phyloP scores from a whole-genome alignment of 345 rosid genomes.

The Lepidium didymum region DNA sequence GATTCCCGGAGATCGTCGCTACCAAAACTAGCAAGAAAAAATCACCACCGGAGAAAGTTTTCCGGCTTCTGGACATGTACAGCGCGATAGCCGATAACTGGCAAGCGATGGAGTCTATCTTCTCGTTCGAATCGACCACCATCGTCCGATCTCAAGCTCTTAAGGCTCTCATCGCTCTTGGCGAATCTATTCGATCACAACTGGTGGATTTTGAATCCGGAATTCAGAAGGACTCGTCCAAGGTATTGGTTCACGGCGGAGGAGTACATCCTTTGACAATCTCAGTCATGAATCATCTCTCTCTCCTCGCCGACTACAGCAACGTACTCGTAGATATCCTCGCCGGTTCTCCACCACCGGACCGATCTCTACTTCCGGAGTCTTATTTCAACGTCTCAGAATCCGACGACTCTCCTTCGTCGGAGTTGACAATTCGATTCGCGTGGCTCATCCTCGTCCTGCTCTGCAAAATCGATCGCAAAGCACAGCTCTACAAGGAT shows the following conservation, averaged over 20 bases:
- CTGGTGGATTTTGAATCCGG: constrained; percentile 43
- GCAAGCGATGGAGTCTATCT: constrained; percentile 58
- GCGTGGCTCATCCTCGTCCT: constrained; percentile 59
- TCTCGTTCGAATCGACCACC: constrained; percentile 44
- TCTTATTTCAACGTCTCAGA: constrained; percentile 32
- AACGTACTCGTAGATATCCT: constrained; percentile 47
- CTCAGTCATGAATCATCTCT: constrained; percentile 43
- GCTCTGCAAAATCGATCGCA: constrained; percentile 60
- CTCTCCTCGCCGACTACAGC: constrained; percentile 54
- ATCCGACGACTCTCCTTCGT: constrained; percentile 27
- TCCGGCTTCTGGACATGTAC: constrained; percentile 61
- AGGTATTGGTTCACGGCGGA: constrained; percentile 35
- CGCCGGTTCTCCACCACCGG: constrained; percentile 41
- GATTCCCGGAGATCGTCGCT: constrained; percentile 44
- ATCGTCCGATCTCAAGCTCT: constrained; percentile 43
- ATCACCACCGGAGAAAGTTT: constrained; percentile 39
- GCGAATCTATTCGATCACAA: constrained; percentile 36
- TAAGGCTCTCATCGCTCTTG: constrained; percentile 39
- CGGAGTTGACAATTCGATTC: constrained; percentile 36
- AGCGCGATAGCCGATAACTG: constrained; percentile 44
- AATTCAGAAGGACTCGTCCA: constrained; percentile 51
- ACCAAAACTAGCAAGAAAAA: constrained; percentile 37
- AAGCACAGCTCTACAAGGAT: constrained; percentile 53
- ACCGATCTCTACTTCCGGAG: constrained; percentile 29
- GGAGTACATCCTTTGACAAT: constrained; percentile 51